Percentiles rank a stretch among this genome's conserved stretches.
Evolutionary conservation across 169 alveolate genomes (phyloP).

Genomic region (Cystoisospora suis): DNA sequence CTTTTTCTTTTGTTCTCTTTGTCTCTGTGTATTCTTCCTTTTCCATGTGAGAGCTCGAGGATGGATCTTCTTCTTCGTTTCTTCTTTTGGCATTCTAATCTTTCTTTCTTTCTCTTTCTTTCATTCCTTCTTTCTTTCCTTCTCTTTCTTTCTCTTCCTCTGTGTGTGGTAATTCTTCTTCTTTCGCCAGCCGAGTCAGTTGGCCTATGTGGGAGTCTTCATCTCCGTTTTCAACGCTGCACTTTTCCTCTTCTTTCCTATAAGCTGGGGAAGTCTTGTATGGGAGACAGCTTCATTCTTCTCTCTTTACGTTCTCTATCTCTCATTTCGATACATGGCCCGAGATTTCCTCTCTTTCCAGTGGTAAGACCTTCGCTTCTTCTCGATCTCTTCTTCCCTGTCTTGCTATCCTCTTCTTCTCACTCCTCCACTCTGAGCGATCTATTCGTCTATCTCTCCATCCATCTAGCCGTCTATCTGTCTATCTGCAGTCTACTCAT

Average conservation of each 20-base stretch:
- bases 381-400: too few relatives aligned
- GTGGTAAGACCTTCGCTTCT: background rate
- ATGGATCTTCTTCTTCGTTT: background rate
- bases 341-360: slow-evolving; percentile 33
- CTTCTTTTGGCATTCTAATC: background rate
- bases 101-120: background rate
- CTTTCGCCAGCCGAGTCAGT: background rate
- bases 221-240: background rate
- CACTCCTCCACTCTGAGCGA: too few relatives aligned
- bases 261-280: background rate
- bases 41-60: background rate
- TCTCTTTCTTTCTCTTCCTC: background rate
- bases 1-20: background rate
- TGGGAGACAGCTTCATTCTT: slow-evolving; percentile 7
- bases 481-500: background rate
- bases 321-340: slow-evolving; percentile 35
- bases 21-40: background rate
- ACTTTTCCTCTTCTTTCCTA: background rate
- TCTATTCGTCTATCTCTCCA: background rate
- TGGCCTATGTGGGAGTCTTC: background rate
- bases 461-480: background rate
- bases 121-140: background rate
- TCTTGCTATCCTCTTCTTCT: too few relatives aligned
- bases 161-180: background rate
- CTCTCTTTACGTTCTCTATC: background rate